Conservation (phyloP, 495 filamentous ascomycete genomes). For the Mycothermus thermophilus region DNA sequence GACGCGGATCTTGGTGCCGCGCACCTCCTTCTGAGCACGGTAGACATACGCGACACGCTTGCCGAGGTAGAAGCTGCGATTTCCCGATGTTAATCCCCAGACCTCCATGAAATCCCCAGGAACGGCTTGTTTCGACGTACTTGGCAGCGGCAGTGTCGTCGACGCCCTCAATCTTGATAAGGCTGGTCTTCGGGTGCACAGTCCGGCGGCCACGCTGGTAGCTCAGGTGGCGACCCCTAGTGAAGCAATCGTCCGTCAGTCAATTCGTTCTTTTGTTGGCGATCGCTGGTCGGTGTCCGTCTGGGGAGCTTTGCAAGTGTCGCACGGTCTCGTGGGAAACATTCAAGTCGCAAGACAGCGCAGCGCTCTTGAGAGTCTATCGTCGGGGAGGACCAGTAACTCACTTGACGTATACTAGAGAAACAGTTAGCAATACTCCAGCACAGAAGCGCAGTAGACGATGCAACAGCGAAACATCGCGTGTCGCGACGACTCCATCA, state of each 20-base stretch:
- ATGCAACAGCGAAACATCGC: conserved; percentile 3
- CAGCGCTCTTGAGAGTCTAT: conserved; percentile 6
- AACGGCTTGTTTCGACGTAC: conserved; percentile 36
- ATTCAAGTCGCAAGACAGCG: no score
- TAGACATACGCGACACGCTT: conserved; percentile 98
- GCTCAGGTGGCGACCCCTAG: conserved; percentile 84
- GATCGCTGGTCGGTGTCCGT: neutral
- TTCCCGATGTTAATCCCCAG: conserved; percentile 14
- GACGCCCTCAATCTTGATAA: conserved; percentile 97
- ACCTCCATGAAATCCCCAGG: neutral
- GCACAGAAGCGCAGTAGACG: neutral
- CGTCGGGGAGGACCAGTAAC: no score
- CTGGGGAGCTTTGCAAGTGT: no score
- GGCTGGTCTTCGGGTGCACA: conserved; percentile 68
- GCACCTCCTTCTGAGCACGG: conserved; percentile 77
- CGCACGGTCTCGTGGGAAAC: no score
- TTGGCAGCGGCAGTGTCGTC: conserved; percentile 71
- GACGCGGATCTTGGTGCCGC: conserved; percentile 92
- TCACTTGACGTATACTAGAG: conserved; percentile 86
- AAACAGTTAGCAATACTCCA: conserved; percentile 19
- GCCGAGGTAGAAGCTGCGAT: conserved; percentile 81
- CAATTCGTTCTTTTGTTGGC: conserved; percentile 2
- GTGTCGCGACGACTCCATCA: conserved; percentile 2
- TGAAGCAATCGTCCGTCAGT: conserved; percentile 19
- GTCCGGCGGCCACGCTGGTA: conserved; percentile 81